Evolutionary conservation across 441 rosid species (phyloP), one percentile per base, ranked within the genome.

Genomic region (Daphne laureola): DNA sequence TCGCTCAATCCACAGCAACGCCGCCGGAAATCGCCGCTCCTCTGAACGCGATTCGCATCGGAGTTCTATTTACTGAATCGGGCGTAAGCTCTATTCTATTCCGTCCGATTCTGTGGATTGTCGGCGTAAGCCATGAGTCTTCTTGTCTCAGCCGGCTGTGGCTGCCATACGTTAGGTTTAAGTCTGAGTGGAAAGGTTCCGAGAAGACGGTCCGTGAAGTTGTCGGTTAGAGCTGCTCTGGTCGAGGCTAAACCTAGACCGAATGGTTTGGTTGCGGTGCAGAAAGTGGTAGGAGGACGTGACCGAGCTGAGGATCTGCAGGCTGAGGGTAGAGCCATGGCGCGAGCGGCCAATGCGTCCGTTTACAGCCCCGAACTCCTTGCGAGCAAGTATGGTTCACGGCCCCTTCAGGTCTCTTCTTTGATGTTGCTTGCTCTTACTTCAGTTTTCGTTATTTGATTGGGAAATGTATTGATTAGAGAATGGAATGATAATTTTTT

Each of bases 341-440:
- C 82, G 12, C 95, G 96, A 9, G 94, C 97, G 0, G 81, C 67
- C 53, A 82, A 84, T 59, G 87, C 97, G 26, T 70, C 98, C 46
- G 66, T 77, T 13, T 93, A 89, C 45, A 72, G 71, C 53, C 82
- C 98, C 12, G 78, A 83, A 61, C 69, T 79, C 14, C 86, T 89
- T 42, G 67, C 87, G 8, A 48, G 52, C 57, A 76, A 74, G 51
- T 84, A 83, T 61, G 79, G 97, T 57, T 76, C 92, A 11, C 86
- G 78, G 58, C 97, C 97, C 8, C 5, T 84, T 56, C 69, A 87
- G 97, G 97, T 86, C 35, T 8, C 46, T 48, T 47, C 50, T 48
- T 5, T 38, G 38, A 31, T 31, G 1, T 31, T 31, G 38, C 9
- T 31, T 9, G 38, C 38, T 31, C 11, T 31, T 31, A 21, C 1